Evolutionary conservation across 306 rosid genomes (phyloP), one percentile per base, ranked within the genome.

Genomic region (Ormosia emarginata): DNA sequence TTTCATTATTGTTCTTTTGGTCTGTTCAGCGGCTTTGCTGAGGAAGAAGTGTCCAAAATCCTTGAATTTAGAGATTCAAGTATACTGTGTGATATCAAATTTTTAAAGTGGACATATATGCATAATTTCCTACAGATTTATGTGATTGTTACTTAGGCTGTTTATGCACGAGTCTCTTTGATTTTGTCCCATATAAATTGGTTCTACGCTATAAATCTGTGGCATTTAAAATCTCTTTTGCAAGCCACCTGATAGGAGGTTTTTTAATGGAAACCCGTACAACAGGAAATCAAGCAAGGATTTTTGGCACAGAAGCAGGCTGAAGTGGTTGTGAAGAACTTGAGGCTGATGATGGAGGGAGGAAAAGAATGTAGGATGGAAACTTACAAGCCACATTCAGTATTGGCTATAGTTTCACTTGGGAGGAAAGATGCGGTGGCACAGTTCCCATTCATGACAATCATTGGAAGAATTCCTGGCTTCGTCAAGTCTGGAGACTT

Each of bases 211-310:
- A 8, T 50, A 43, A 50, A 58, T 33, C 33, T 62, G 30, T 59
- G 46, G 71, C 68, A 55, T 63, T 81, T 72, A 36, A 81, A 59
- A 72, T 79, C 56, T 71, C 39, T 62, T 63, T 56, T 73, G 41
- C 59, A 77, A 58, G 71, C 53, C 33, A 70, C 17, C 72, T 82
- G 47, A 82, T 65, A 17, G 29, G 74, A 69, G 40, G 34, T 36
- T 74, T 10, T 53, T 68, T 18, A n/a, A 80, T 81, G 75, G 41
- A 41, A 84, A 71, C 79, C n/a, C 29, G 3, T 40, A 47, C 47
- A 39, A 82, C 84, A 92, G 98, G 98, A 92, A 88, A 67, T 80
- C 24, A 94, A 92, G 76, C 97, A 92, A 86, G 94, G 98, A 68
- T 87, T 85, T 84, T 87, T 84, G 80, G 98, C 97, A 4, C 88